Conservation (phyloP, 1,284 basidiomycete genomes). For the Cryptococcus jaspeensis region DNA sequence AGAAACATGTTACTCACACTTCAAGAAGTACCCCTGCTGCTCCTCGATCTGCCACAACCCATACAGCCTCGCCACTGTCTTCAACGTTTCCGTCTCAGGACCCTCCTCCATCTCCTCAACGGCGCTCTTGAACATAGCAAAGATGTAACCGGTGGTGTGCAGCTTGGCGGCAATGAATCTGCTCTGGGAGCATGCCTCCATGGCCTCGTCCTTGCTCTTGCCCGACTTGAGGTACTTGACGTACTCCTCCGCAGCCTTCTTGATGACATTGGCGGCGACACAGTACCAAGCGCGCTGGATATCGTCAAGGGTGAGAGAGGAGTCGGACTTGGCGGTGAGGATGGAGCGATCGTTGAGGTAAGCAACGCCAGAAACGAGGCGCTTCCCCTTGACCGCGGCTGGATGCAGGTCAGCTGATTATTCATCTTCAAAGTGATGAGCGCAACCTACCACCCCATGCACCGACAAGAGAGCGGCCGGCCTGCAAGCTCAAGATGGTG, state of each 20-base stretch:
- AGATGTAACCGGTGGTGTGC: constrained; percentile 49
- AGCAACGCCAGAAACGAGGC: constrained; percentile 53
- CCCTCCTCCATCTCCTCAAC: constrained; percentile 44
- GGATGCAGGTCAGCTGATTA: not conserved
- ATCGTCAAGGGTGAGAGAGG: constrained; percentile 53
- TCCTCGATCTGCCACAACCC: constrained; percentile 61
- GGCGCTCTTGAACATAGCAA: constrained; percentile 50
- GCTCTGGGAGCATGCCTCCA: constrained; percentile 58
- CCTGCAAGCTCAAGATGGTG: constrained; percentile 57
- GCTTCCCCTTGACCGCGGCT: constrained; percentile 54
- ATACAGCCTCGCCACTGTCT: constrained; percentile 50
- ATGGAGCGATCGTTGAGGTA: constrained; percentile 54
- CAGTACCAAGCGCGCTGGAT: constrained; percentile 56
- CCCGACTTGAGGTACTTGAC: constrained; percentile 51
- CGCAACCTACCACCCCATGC: constrained; percentile 51
- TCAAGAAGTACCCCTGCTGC: constrained; percentile 58
- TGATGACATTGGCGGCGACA: constrained; percentile 57
- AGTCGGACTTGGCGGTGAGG: constrained; percentile 52
- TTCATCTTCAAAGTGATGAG: not conserved
- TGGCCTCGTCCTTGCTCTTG: constrained; percentile 55
- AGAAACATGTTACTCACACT: constrained; percentile 40
- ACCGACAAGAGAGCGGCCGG: constrained; percentile 56
- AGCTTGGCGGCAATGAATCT: constrained; percentile 58
- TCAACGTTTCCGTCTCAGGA: constrained; percentile 45
- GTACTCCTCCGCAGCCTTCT: constrained; percentile 57